phyloP scores from a whole-genome alignment of 2,329 filamentous ascomycete species.

The Pyrenochaeta sp. region DNA sequence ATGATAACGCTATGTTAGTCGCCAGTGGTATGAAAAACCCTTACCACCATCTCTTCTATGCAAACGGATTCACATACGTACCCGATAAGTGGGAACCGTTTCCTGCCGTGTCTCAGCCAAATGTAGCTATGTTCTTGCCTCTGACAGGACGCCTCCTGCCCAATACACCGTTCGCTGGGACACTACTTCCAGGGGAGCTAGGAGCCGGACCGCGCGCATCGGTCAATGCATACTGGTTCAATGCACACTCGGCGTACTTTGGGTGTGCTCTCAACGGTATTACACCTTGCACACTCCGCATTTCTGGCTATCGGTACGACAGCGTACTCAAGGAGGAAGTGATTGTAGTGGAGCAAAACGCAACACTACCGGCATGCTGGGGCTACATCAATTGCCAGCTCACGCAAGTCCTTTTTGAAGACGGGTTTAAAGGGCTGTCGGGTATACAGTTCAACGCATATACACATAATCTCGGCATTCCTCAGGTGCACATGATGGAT shows the following conservation, averaged over 20 bases:
- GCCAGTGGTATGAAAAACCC: constrained; percentile 55
- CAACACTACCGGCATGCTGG: constrained; percentile 54
- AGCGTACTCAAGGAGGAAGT: constrained; percentile 44
- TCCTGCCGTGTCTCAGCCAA: constrained; percentile 55
- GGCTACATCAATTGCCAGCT: constrained; percentile 54
- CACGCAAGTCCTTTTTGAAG: constrained; percentile 53
- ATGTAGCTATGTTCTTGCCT: constrained; percentile 58
- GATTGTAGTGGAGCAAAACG: constrained; percentile 47
- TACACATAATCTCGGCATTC: constrained; percentile 48
- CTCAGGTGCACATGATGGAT: constrained; percentile 58
- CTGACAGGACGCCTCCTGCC: constrained; percentile 35
- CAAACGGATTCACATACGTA: constrained; percentile 60
- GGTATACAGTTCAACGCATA: constrained; percentile 60
- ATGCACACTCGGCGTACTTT: constrained; percentile 57
- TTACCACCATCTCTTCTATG: constrained; percentile 62
- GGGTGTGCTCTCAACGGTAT: constrained; percentile 57
- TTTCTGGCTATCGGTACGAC: constrained; percentile 58
- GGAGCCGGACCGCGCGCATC: constrained; percentile 55
- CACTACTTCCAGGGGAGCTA: constrained; percentile 56
- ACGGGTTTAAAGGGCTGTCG: constrained; percentile 51
- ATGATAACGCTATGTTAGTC: constrained; percentile 47
- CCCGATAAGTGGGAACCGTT: constrained; percentile 56
- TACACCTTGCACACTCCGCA: constrained; percentile 53
- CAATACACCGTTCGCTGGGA: constrained; percentile 42
- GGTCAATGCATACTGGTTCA: constrained; percentile 60